These are phyloP conservation scores for Euphorbia celastroides DNA, from an alignment of 441 rosid species.

Conservation along the genomic window DNA sequence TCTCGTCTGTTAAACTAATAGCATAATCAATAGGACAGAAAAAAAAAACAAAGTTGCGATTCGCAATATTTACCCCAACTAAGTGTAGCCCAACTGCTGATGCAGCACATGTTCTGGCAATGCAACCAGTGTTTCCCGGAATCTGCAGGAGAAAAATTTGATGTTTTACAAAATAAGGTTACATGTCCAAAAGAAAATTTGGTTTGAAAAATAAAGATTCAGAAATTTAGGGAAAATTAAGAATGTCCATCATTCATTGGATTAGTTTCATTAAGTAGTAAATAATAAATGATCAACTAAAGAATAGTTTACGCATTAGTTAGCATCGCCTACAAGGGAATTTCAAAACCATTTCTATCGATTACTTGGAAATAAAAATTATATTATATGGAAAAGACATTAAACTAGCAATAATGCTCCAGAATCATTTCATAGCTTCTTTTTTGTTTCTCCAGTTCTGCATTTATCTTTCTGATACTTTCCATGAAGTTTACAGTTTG, in stretches of 20 bases:
- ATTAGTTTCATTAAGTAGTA: neutral
- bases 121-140: conserved; percentile 96
- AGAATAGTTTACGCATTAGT: neutral
- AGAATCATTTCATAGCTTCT: neutral
- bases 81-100: conserved; percentile 84
- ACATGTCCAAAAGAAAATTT: conserved; percentile 22
- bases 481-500: too few species aligned
- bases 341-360: neutral
- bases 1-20: neutral
- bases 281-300: neutral
- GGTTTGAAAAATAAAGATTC: neutral
- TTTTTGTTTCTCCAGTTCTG: neutral
- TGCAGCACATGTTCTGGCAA: conserved; percentile 98
- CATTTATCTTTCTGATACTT: too few species aligned
- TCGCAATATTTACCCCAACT: conserved; percentile 47
- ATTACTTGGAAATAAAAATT: neutral
- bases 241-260: conserved; percentile 1
- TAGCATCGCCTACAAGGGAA: neutral
- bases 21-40: neutral
- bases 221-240: neutral
- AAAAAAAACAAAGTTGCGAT: neutral
- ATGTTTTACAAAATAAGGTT: conserved; percentile 20
- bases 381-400: neutral
- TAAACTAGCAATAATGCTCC: neutral
- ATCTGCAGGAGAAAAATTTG: conserved; percentile 51